Percentiles rank a stretch among this genome's conserved stretches.
phyloP scores from a whole-genome alignment of 1,284 basidiomycete genomes.

The Microbotryomycetes sp. region DNA sequence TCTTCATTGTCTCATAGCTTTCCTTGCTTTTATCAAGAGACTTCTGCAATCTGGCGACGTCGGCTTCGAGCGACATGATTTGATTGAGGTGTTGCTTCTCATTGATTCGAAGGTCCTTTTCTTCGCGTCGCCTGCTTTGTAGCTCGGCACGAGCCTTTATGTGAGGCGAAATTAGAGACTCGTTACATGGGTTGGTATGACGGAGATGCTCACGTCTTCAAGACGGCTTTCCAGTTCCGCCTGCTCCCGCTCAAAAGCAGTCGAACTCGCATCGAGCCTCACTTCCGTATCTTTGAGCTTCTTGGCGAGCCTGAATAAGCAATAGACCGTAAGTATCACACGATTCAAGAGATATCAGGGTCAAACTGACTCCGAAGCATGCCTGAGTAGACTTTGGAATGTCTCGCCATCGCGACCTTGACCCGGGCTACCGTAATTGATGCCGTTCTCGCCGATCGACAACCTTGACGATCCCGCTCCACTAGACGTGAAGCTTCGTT shows the following conservation, averaged over 20 bases:
- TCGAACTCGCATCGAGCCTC: constrained; percentile 15
- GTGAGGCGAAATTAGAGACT: no score
- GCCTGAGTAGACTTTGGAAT: constrained; percentile 15
- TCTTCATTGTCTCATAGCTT: constrained; percentile 65
- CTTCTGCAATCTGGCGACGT: constrained; percentile 65
- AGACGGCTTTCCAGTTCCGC: constrained; percentile 25
- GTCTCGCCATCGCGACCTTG: constrained; percentile 7
- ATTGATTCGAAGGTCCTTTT: constrained; percentile 76
- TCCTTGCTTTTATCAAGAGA: constrained; percentile 59
- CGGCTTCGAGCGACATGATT: constrained; percentile 55
- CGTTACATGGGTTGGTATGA: no score
- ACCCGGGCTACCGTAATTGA: neutral
- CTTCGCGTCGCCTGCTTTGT: constrained; percentile 66
- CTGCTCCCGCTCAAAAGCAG: constrained; percentile 20
- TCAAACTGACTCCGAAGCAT: constrained; percentile 18
- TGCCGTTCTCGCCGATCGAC: neutral
- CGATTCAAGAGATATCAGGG: neutral
- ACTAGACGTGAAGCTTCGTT: constrained; percentile 5
- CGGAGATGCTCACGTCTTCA: constrained; percentile 18
- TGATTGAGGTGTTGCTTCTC: constrained; percentile 49
- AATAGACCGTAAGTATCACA: neutral
- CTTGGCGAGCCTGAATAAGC: constrained; percentile 6
- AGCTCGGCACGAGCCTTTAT: constrained; percentile 51
- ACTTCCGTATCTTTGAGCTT: constrained; percentile 26
- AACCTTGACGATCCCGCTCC: constrained; percentile 8